phyloP scores from a whole-genome alignment of 1,139 yeast genomes.

The Wickerhamiella infanticola region DNA sequence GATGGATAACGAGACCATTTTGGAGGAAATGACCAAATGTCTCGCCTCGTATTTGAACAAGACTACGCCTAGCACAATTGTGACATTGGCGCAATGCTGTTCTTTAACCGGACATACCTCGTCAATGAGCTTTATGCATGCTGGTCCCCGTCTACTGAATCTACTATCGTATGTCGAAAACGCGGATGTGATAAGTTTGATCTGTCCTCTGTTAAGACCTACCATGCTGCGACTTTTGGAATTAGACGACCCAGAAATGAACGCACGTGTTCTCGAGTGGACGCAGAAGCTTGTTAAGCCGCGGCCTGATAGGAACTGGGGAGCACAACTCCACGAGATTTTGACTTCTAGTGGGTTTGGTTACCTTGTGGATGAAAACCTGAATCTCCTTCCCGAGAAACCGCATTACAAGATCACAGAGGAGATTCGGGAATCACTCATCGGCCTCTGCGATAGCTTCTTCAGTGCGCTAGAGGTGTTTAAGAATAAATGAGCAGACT shows the following conservation, averaged over 20 bases:
- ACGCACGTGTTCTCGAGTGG: conserved; percentile 2
- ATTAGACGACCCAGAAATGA: conserved; percentile 4
- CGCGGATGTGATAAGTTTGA: background rate
- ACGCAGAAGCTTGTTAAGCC: conserved; percentile 1
- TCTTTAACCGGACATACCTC: conserved; percentile 2
- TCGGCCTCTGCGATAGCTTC: background rate
- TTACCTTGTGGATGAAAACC: background rate
- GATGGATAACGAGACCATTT: conserved; percentile 1
- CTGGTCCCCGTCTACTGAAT: conserved; percentile 5
- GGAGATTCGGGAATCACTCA: background rate
- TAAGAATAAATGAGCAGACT: no score
- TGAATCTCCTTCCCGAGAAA: background rate
- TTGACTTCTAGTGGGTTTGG: background rate
- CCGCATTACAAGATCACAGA: background rate
- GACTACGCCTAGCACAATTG: background rate
- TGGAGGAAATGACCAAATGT: background rate
- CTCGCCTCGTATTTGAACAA: background rate
- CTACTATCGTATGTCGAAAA: background rate
- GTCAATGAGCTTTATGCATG: conserved; percentile 2
- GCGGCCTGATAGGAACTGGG: background rate
- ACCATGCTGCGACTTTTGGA: conserved; percentile 3
- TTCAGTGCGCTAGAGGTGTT: no score
- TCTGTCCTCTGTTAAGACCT: conserved; percentile 3
- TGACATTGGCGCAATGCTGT: conserved; percentile 4
- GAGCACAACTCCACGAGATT: background rate